Evolutionary conservation across 768 basidiomycete species (phyloP).

Genomic region (Trametes cubensis): DNA sequence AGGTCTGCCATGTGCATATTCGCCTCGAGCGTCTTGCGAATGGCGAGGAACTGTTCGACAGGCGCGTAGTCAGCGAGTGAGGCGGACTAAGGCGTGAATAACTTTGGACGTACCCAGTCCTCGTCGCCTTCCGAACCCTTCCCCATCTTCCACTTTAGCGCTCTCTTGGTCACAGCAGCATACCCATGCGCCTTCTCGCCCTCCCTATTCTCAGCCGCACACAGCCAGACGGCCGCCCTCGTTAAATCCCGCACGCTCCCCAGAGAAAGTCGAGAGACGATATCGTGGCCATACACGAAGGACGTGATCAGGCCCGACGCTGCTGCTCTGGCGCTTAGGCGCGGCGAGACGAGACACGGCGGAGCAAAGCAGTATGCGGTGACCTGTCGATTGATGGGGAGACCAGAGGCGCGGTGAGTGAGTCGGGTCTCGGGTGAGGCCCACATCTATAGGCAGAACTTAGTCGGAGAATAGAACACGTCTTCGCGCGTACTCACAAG

Average conservation of each 20-base stretch:
- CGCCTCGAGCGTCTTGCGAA: slow-evolving; percentile 83
- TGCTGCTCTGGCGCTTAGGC: slow-evolving; percentile 59
- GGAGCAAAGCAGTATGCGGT: slow-evolving; percentile 81
- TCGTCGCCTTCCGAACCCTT: slow-evolving; percentile 57
- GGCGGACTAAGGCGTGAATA: neutral
- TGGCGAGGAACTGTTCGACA: slow-evolving; percentile 74
- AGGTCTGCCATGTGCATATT: slow-evolving; percentile 75
- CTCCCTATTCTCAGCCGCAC: slow-evolving; percentile 58
- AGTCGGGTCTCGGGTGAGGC: slow-evolving; percentile 79
- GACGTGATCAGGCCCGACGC: slow-evolving; percentile 69
- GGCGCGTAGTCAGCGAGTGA: neutral
- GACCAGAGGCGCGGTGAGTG: slow-evolving; percentile 66
- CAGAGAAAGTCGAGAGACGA: slow-evolving; percentile 76
- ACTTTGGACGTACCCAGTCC: slow-evolving; percentile 47
- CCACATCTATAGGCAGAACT: slow-evolving; percentile 63
- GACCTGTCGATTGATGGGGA: slow-evolving; percentile 66
- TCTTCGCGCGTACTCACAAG: slow-evolving; percentile 51
- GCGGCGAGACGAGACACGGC: slow-evolving; percentile 70
- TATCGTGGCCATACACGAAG: slow-evolving; percentile 81
- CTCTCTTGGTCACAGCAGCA: slow-evolving; percentile 45
- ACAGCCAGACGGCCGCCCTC: slow-evolving; percentile 79
- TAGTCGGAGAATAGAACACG: neutral
- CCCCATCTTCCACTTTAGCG: slow-evolving; percentile 65
- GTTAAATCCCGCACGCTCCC: slow-evolving; percentile 77
- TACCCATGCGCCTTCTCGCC: slow-evolving; percentile 43